phyloP scores from a whole-genome alignment of 768 basidiomycete genomes.

The Mycena vitilis region DNA sequence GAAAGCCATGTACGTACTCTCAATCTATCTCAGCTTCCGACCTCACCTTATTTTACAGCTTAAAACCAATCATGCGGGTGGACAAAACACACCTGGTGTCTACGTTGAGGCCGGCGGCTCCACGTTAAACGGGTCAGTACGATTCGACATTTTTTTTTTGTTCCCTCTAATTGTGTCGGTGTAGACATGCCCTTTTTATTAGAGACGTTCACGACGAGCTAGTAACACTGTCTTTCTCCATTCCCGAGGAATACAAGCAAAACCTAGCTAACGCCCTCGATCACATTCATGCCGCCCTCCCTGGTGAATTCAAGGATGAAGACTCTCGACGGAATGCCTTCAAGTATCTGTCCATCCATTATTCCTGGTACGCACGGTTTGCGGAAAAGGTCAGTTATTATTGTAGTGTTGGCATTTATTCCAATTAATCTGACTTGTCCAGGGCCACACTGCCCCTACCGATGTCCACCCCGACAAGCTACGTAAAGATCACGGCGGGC shows the following conservation, averaged over 20 bases:
- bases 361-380: constrained; percentile 1
- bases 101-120: neutral
- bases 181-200: neutral
- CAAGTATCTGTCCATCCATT: neutral
- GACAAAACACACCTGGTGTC: neutral
- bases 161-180: neutral
- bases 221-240: neutral
- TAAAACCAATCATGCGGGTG: neutral
- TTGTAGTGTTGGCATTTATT: neutral
- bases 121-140: neutral
- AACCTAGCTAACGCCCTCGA: neutral
- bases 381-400: constrained; percentile 1
- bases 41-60: neutral
- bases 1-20: neutral
- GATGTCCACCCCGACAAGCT: neutral
- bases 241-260: constrained; percentile 5
- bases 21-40: neutral
- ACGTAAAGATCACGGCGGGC: neutral
- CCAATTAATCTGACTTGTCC: neutral
- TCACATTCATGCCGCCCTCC: neutral
- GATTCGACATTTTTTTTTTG: neutral
- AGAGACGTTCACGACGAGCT: constrained; percentile 10
- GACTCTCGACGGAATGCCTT: neutral
- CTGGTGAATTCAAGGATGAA: constrained; percentile 8
- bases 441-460: neutral